These are phyloP conservation scores for Beverwykella pulmonaria DNA, from an alignment of 495 filamentous ascomycete species.

Conservation along the genomic window DNA sequence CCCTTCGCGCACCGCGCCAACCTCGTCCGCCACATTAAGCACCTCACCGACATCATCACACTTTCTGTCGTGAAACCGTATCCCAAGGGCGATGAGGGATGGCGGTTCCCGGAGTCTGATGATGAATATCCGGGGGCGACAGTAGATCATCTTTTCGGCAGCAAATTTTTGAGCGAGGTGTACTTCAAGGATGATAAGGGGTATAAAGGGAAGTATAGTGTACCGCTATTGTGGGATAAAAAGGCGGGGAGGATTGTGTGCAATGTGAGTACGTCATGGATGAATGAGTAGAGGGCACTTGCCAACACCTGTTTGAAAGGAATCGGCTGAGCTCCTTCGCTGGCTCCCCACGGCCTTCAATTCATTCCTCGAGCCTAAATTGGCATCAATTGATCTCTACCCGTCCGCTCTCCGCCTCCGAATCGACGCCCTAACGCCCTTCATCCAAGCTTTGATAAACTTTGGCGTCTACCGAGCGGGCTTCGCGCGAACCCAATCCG, in stretches of 20 bases:
- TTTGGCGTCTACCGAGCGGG: conserved; percentile 60
- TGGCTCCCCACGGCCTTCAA: conserved; percentile 56
- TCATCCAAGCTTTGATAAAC: conserved; percentile 55
- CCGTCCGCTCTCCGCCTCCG: conserved; percentile 46
- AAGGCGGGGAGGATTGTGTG: conserved; percentile 53
- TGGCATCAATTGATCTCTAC: conserved; percentile 50
- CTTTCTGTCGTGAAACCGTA: conserved; percentile 45
- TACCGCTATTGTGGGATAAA: conserved; percentile 62
- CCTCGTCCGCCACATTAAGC: conserved; percentile 45
- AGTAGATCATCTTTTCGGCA: conserved; percentile 55
- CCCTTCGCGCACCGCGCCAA: conserved; percentile 57
- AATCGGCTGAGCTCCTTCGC: conserved; percentile 57
- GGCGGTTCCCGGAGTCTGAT: conserved; percentile 53
- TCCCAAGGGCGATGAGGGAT: conserved; percentile 52
- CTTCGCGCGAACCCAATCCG: conserved; percentile 54
- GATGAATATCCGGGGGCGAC: conserved; percentile 57
- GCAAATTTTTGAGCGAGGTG: conserved; percentile 54
- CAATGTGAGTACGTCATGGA: conserved; percentile 43
- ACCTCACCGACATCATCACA: conserved; percentile 44
- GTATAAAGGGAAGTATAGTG: conserved; percentile 58
- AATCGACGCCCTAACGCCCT: conserved; percentile 52
- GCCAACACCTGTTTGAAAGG: conserved; percentile 30
- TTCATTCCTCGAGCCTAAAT: conserved; percentile 42
- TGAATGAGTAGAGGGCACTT: no score
- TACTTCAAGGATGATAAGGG: conserved; percentile 56